Conservation (phyloP, 2,329 filamentous ascomycete genomes). For the Erysiphe pulchra region DNA sequence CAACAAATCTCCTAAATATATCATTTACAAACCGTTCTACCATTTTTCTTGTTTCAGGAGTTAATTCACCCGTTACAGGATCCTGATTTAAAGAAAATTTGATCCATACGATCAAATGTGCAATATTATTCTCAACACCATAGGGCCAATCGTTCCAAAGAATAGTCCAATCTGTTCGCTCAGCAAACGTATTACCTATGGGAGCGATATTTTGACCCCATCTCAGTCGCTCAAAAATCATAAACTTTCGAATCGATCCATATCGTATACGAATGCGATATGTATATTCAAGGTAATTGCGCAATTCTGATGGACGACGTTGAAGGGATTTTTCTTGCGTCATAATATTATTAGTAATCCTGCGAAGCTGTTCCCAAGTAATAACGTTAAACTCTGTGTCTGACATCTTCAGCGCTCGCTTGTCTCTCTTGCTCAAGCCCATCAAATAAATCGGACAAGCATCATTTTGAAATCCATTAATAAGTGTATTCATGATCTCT, state of each 20-base stretch:
- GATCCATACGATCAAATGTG: constrained; percentile 79
- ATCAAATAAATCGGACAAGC: constrained; percentile 3
- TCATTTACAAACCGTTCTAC: constrained; percentile 46
- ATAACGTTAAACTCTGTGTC: constrained; percentile 37
- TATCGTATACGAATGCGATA: constrained; percentile 35
- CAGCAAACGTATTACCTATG: constrained; percentile 11
- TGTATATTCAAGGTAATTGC: constrained; percentile 51
- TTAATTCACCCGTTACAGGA: constrained; percentile 29
- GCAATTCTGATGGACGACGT: constrained; percentile 48
- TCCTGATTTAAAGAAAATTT: constrained; percentile 63
- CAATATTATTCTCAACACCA: constrained; percentile 49
- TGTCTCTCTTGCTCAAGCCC: constrained; percentile 38
- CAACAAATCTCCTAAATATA: constrained; percentile 33
- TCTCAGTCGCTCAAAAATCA: not conserved
- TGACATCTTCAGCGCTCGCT: constrained; percentile 39
- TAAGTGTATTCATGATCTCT: too few species aligned
- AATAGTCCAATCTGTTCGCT: constrained; percentile 35
- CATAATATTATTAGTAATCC: constrained; percentile 32
- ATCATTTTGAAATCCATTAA: too few species aligned
- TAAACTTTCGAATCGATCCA: constrained; percentile 32
- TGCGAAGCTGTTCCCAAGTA: constrained; percentile 42
- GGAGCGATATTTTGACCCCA: not conserved
- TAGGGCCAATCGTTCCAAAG: constrained; percentile 90
- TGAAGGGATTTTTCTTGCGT: constrained; percentile 45
- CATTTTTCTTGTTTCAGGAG: constrained; percentile 29